Evolutionary conservation across 2,329 filamentous ascomycete species (phyloP).

Genomic region (Hypoxylon rubiginosum): DNA sequence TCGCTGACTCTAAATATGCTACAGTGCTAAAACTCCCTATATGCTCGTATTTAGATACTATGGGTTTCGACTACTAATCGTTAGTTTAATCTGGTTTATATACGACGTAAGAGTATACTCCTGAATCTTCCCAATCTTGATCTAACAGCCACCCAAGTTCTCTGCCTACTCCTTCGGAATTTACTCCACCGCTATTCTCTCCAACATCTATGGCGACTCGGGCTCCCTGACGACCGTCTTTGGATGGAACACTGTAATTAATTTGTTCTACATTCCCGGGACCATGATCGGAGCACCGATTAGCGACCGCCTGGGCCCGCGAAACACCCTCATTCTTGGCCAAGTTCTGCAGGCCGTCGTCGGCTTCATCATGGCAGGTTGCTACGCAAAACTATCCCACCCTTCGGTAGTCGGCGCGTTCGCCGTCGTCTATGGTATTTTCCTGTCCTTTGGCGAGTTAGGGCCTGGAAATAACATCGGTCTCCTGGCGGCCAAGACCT

Average conservation of each 20-base stretch:
- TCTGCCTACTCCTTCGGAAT: conserved; percentile 87
- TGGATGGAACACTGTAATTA: conserved; percentile 90
- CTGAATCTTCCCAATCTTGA: neutral
- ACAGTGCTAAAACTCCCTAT: conserved; percentile 66
- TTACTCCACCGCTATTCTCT: conserved; percentile 82
- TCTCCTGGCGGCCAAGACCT: conserved; percentile 86
- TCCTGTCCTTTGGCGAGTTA: conserved; percentile 82
- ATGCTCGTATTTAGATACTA: conserved; percentile 73
- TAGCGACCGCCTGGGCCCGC: conserved; percentile 83
- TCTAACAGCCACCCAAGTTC: conserved; percentile 63
- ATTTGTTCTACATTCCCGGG: conserved; percentile 89
- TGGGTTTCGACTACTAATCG: conserved; percentile 77
- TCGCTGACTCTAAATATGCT: conserved; percentile 43
- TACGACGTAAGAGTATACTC: conserved; percentile 70
- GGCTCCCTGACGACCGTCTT: conserved; percentile 81
- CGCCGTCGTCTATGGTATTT: conserved; percentile 83
- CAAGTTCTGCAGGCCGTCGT: conserved; percentile 80
- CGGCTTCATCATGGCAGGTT: conserved; percentile 90
- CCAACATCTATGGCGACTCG: conserved; percentile 70
- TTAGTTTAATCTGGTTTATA: conserved; percentile 86
- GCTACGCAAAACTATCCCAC: conserved; percentile 77
- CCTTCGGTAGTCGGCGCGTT: conserved; percentile 79
- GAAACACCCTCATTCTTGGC: conserved; percentile 78
- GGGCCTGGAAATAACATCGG: conserved; percentile 95
- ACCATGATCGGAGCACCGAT: conserved; percentile 82